Evolutionary conservation across 2,329 filamentous ascomycete genomes (phyloP).

Genomic region (Monilinia aucupariae): DNA sequence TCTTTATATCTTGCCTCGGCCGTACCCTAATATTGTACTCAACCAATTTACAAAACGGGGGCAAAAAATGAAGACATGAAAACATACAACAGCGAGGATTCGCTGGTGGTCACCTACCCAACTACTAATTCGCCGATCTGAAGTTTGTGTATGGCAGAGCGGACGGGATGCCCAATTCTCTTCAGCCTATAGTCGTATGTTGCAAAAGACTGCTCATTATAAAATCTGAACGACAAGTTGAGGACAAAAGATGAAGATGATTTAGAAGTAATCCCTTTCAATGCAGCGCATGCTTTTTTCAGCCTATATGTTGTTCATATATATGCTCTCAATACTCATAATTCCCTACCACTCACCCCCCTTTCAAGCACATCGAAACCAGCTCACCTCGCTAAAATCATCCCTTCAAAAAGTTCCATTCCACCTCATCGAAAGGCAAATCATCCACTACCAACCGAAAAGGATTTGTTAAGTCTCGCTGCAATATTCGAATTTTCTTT

Average conservation of each 20-base stretch:
- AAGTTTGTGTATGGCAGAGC: slow-evolving; percentile 14
- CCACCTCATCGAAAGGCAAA: no score
- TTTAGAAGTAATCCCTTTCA: neutral
- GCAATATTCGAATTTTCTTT: no score
- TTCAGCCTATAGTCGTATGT: slow-evolving; percentile 9
- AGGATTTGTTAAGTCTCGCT: no score
- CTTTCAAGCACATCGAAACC: no score
- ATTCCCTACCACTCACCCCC: no score
- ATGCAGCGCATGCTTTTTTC: no score
- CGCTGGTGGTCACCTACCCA: slow-evolving; percentile 16
- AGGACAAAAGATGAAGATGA: neutral
- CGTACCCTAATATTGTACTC: no score
- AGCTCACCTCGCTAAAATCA: no score
- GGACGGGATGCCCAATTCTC: slow-evolving; percentile 11
- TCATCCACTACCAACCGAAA: no score
- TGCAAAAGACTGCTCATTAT: accelerated
- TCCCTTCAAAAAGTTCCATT: no score
- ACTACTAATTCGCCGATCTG: slow-evolving; percentile 13
- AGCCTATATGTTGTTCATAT: no score
- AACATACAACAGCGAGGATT: slow-evolving; percentile 13
- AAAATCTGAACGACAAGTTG: accelerated
- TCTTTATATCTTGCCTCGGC: neutral
- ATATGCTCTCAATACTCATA: no score
- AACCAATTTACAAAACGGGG: neutral
- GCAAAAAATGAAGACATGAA: neutral